phyloP scores from a whole-genome alignment of 768 basidiomycete genomes.

The Boletus vermiculosoides region DNA sequence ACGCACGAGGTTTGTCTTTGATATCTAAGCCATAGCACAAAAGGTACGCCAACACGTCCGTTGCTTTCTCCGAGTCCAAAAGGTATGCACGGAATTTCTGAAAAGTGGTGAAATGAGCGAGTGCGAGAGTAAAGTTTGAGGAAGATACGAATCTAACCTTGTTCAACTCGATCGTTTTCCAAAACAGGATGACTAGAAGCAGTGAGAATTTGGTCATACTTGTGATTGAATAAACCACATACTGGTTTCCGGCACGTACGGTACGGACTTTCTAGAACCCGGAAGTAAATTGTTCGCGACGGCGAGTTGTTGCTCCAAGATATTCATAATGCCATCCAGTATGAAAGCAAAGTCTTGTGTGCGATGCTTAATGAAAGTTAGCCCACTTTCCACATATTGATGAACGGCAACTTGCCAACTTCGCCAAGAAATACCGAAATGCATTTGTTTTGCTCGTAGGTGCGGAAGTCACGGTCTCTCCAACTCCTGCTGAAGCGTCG shows the following conservation, averaged over 20 bases:
- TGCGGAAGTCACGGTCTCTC: conserved; percentile 42
- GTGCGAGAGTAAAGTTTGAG: not conserved
- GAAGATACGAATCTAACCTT: conserved; percentile 51
- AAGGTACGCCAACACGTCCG: conserved; percentile 75
- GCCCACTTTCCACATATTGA: conserved; percentile 3
- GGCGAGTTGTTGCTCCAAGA: conserved; percentile 74
- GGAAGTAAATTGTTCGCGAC: conserved; percentile 75
- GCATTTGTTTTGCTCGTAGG: conserved; percentile 77
- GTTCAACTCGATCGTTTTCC: conserved; percentile 92
- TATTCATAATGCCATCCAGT: conserved; percentile 63
- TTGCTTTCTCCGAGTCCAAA: conserved; percentile 75
- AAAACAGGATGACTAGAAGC: conserved; percentile 69
- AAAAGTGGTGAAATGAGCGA: conserved; percentile 3
- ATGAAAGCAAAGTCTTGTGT: conserved; percentile 87
- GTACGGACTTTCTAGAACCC: conserved; percentile 79
- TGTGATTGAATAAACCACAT: conserved; percentile 28
- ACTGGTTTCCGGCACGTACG: conserved; percentile 83
- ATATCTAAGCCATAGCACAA: conserved; percentile 82
- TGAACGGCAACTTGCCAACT: conserved; percentile 51
- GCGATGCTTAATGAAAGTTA: conserved; percentile 62
- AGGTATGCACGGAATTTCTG: conserved; percentile 89
- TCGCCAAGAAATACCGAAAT: conserved; percentile 89
- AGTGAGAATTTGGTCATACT: conserved; percentile 6
- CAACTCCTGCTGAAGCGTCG: conserved; percentile 45
- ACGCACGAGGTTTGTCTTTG: conserved; percentile 89